Evolutionary conservation across 495 filamentous ascomycete species (phyloP).

Genomic region (Neurospora intermedia): DNA sequence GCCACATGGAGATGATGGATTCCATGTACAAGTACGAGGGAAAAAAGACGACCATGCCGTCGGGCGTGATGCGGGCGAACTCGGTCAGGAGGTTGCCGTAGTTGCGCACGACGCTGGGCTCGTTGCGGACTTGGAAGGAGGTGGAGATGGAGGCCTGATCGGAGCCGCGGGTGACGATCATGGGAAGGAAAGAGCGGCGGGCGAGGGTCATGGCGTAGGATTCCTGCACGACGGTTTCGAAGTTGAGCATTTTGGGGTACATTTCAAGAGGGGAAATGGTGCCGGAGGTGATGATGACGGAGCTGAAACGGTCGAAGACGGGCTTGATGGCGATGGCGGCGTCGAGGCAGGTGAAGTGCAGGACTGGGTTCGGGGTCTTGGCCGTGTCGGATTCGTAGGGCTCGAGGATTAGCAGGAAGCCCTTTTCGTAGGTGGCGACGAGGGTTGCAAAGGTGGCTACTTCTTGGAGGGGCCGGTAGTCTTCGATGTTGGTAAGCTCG

Average conservation of each 20-base stretch:
- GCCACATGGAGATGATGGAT: slow-evolving; percentile 97
- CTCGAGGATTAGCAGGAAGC: slow-evolving; percentile 90
- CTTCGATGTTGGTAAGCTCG: slow-evolving; percentile 94
- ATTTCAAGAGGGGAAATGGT: slow-evolving; percentile 96
- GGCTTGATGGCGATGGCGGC: slow-evolving; percentile 98
- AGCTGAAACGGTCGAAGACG: slow-evolving; percentile 92
- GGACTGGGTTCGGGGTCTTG: slow-evolving; percentile 86
- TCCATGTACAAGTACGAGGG: slow-evolving; percentile 99
- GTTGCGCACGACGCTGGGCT: slow-evolving; percentile 87
- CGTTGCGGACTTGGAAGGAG: slow-evolving; percentile 87
- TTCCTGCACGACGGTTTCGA: slow-evolving; percentile 82
- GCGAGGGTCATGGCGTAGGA: slow-evolving; percentile 97
- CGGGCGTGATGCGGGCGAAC: slow-evolving; percentile 87
- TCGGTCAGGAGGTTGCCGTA: slow-evolving; percentile 89
- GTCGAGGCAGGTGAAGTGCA: slow-evolving; percentile 95
- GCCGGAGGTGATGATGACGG: slow-evolving; percentile 96
- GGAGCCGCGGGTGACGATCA: slow-evolving; percentile 91
- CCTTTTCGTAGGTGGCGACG: slow-evolving; percentile 93
- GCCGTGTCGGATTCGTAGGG: slow-evolving; percentile 94
- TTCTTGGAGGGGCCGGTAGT: slow-evolving; percentile 94
- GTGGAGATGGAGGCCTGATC: slow-evolving; percentile 89
- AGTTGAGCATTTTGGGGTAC: slow-evolving; percentile 98
- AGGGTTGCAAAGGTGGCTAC: slow-evolving; percentile 98
- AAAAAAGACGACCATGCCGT: slow-evolving; percentile 98
- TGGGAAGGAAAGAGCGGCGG: slow-evolving; percentile 87